Evolutionary conservation across 139 green algal species (phyloP).

Genomic region (Chlorella sp.): DNA sequence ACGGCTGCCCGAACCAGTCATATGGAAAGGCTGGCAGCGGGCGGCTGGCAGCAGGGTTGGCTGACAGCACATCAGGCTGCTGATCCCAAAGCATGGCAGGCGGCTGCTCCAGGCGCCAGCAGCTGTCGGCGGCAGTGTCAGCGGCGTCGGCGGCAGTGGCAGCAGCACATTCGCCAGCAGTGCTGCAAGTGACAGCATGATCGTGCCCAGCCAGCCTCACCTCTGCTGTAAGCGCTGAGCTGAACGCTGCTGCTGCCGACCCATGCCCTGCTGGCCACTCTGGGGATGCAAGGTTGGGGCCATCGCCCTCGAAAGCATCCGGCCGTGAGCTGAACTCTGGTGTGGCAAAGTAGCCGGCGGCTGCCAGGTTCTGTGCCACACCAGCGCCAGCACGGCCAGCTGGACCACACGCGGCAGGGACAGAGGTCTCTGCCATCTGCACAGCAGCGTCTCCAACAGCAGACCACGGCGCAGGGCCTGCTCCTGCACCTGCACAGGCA

Average conservation of each 20-base stretch:
- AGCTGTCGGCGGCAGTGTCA: neutral
- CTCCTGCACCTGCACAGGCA: neutral
- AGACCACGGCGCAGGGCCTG: neutral
- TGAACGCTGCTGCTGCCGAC: neutral
- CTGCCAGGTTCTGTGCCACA: conserved; percentile 10
- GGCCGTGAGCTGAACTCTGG: neutral
- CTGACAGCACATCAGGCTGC: neutral
- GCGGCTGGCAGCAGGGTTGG: neutral
- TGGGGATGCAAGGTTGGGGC: conserved; percentile 26
- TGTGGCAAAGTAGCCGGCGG: conserved; percentile 12
- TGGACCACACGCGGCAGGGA: neutral
- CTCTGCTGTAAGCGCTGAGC: conserved; percentile 3
- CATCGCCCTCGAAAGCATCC: neutral
- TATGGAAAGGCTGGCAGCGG: neutral
- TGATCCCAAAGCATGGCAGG: neutral
- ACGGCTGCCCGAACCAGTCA: neutral
- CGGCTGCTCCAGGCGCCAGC: neutral
- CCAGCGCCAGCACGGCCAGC: too few relatives aligned
- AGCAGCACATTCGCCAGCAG: neutral
- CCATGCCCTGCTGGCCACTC: neutral
- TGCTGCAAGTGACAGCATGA: neutral
- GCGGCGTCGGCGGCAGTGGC: neutral
- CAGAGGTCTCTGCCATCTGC: neutral
- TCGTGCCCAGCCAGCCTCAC: neutral
- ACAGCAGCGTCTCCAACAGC: neutral